phyloP scores from a whole-genome alignment of 176 grass and related monocot genomes.

The Ensete glaucum region DNA sequence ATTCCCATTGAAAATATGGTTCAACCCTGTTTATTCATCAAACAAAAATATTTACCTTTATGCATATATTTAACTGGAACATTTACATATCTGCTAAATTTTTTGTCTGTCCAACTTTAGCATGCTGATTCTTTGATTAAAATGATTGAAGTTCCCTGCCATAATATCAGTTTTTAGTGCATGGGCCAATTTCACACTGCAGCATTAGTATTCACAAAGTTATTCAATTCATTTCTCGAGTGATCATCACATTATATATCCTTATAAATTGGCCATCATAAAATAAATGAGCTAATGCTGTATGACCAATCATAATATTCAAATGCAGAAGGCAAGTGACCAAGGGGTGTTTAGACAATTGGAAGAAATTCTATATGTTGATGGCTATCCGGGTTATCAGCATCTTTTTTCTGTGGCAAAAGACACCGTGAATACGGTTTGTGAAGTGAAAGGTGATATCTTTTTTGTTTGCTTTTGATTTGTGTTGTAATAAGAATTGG shows the following conservation, averaged over 20 bases:
- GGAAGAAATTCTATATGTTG: slow-evolving; percentile 84
- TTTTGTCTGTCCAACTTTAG: no score
- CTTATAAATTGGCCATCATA: background rate
- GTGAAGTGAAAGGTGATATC: slow-evolving; percentile 72
- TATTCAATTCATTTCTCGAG: background rate
- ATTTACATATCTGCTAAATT: background rate
- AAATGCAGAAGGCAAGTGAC: slow-evolving; percentile 56
- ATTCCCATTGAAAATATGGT: no score
- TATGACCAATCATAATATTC: slow-evolving; percentile 16
- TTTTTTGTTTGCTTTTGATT: background rate
- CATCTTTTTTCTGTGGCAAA: slow-evolving; percentile 54
- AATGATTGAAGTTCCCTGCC: background rate
- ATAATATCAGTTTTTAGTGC: background rate
- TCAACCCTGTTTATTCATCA: background rate
- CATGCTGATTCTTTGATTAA: background rate
- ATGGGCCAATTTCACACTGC: background rate
- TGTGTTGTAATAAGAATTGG: background rate
- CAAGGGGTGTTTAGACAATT: slow-evolving; percentile 78
- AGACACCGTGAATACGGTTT: slow-evolving; percentile 62
- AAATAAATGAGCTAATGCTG: background rate
- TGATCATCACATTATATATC: background rate
- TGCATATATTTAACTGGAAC: background rate
- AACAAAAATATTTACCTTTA: background rate
- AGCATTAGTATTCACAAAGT: background rate
- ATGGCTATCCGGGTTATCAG: slow-evolving; percentile 87